Conservation (phyloP, 2,329 filamentous ascomycete species). For the Ustulina deusta region DNA sequence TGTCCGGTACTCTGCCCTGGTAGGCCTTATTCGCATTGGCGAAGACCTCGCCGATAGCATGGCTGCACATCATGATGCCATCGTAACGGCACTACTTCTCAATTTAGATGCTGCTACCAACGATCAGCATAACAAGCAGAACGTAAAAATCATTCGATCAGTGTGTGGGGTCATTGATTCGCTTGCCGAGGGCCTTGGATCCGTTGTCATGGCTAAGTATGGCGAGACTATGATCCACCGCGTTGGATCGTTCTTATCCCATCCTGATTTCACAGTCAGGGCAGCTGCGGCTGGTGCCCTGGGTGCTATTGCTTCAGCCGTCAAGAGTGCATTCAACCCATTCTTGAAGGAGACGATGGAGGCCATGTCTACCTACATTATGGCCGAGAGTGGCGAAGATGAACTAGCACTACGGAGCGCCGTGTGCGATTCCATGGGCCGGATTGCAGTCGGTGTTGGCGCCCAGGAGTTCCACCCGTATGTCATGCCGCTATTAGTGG, state of each 20-base stretch:
- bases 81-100: constrained; percentile 86
- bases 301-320: constrained; percentile 88
- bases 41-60: constrained; percentile 95
- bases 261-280: constrained; percentile 91
- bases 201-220: constrained; percentile 83
- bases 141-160: constrained; percentile 86
- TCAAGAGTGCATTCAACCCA: constrained; percentile 85
- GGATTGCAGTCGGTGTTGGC: constrained; percentile 90
- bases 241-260: constrained; percentile 84
- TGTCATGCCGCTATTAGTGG: constrained; percentile 88
- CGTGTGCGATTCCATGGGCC: constrained; percentile 92
- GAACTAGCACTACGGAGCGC: constrained; percentile 90
- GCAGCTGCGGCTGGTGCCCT: constrained; percentile 88
- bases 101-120: constrained; percentile 86
- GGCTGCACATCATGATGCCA: constrained; percentile 82
- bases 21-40: constrained; percentile 88
- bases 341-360: constrained; percentile 94
- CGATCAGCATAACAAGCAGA: constrained; percentile 77
- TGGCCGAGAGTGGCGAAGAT: constrained; percentile 88
- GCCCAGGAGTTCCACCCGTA: constrained; percentile 89
- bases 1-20: constrained; percentile 87
- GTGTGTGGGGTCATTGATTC: constrained; percentile 92
- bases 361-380: constrained; percentile 84
- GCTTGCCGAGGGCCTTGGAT: constrained; percentile 86
- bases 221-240: constrained; percentile 85